A percentile compares a stretch with the other conserved stretches of the same genome.
Conservation (phyloP, 2,329 filamentous ascomycete species). For the Dothistroma pini region DNA sequence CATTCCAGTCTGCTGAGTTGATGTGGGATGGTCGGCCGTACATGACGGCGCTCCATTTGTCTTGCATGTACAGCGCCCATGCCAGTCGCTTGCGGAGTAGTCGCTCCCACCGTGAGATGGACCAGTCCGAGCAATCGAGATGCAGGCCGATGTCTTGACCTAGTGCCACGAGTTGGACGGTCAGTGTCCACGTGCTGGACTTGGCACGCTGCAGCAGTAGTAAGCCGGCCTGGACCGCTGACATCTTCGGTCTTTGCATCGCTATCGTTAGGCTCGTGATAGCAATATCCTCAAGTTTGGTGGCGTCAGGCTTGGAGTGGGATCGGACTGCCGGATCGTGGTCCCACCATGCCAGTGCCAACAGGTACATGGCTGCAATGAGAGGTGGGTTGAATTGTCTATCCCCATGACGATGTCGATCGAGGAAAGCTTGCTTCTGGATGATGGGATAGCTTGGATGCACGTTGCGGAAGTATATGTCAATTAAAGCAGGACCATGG, state of each 20-base stretch:
- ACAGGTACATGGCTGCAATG: conserved; percentile 75
- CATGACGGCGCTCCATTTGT: conserved; percentile 84
- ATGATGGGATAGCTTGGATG: conserved; percentile 80
- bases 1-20: conserved; percentile 69
- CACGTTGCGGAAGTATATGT: conserved; percentile 76
- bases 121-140: conserved; percentile 81
- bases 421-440: conserved; percentile 74
- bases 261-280: conserved; percentile 69
- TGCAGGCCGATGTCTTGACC: conserved; percentile 85
- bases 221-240: conserved; percentile 73
- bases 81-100: conserved; percentile 79
- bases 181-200: conserved; percentile 77
- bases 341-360: conserved; percentile 87
- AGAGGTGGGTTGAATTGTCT: conserved; percentile 72
- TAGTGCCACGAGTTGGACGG: conserved; percentile 81
- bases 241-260: conserved; percentile 77
- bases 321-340: conserved; percentile 63
- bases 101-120: conserved; percentile 83
- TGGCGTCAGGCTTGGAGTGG: conserved; percentile 66
- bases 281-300: conserved; percentile 68
- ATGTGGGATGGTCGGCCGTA: conserved; percentile 82
- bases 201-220: conserved; percentile 71
- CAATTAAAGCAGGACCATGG: conserved; percentile 71
- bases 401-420: conserved; percentile 70
- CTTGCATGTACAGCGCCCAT: conserved; percentile 92